phyloP scores from a whole-genome alignment of 257 asterid species.

The Petrea volubilis region DNA sequence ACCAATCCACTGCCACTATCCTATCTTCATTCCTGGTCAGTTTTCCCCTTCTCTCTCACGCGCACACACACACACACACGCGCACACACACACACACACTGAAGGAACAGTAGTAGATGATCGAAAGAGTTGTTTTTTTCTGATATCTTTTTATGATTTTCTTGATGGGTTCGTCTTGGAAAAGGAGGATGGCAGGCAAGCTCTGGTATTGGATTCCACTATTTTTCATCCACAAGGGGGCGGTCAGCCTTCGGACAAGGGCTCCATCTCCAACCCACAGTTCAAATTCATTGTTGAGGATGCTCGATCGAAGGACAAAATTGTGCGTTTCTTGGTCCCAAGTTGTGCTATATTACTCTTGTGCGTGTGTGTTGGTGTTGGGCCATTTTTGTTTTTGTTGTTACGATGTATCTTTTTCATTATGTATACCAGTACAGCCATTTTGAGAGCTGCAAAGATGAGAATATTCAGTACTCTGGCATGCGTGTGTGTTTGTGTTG shows the following conservation, averaged over 20 bases:
- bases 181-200: slow-evolving; percentile 58
- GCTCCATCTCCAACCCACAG: slow-evolving; percentile 46
- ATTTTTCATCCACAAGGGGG: slow-evolving; percentile 92
- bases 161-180: slow-evolving; percentile 24
- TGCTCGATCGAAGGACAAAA: slow-evolving; percentile 75
- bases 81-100: neutral
- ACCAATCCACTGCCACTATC: slow-evolving; percentile 54
- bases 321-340: slow-evolving; percentile 36
- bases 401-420: too few species aligned
- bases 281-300: slow-evolving; percentile 66
- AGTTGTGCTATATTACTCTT: neutral
- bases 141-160: neutral
- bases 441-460: too few species aligned
- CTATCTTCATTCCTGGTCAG: slow-evolving; percentile 56
- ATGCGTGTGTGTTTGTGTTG: too few species aligned
- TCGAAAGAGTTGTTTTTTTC: neutral
- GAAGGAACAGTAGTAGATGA: neutral
- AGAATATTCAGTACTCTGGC: too few species aligned
- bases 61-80: neutral
- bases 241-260: slow-evolving; percentile 88
- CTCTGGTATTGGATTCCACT: slow-evolving; percentile 66
- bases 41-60: neutral
- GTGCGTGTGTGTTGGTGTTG: neutral
- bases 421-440: too few species aligned
- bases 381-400: neutral